Conservation (phyloP, 2,329 filamentous ascomycete genomes). For the Pyrenochaeta sp. region DNA sequence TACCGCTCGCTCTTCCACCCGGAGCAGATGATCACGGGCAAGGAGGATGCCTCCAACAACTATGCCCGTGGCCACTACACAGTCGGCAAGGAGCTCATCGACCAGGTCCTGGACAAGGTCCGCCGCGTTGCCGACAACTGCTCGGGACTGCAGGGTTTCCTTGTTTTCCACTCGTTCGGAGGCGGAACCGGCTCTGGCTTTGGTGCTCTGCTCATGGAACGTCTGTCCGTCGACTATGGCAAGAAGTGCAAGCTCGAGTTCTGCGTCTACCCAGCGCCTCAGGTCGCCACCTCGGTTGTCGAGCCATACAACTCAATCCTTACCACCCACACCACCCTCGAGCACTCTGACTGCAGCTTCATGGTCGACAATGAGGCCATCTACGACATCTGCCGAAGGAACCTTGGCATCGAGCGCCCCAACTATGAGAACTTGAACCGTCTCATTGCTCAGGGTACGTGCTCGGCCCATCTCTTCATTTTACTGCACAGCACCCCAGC, state of each 20-base stretch:
- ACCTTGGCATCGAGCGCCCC: slow-evolving; percentile 95
- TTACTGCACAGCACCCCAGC: slow-evolving; percentile 1
- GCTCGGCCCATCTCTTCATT: not conserved
- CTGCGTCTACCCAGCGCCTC: slow-evolving; percentile 97
- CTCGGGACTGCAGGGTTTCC: slow-evolving; percentile 96
- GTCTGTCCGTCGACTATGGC: slow-evolving; percentile 97
- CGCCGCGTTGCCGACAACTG: slow-evolving; percentile 96
- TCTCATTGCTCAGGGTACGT: slow-evolving; percentile 89
- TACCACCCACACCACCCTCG: slow-evolving; percentile 97
- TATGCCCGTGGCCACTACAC: slow-evolving; percentile 99
- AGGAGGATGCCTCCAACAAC: slow-evolving; percentile 99
- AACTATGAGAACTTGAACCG: slow-evolving; percentile 99
- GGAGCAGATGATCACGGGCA: slow-evolving; percentile 99
- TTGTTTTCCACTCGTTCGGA: slow-evolving; percentile 99
- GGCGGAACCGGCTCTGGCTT: slow-evolving; percentile 99
- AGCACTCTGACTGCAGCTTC: slow-evolving; percentile 99
- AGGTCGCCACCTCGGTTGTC: slow-evolving; percentile 96
- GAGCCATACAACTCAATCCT: slow-evolving; percentile 99
- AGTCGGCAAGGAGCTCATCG: slow-evolving; percentile 98
- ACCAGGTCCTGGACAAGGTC: slow-evolving; percentile 97
- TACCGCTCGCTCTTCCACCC: slow-evolving; percentile 99
- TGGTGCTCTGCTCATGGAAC: slow-evolving; percentile 98
- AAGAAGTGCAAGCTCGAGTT: slow-evolving; percentile 99
- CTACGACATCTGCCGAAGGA: slow-evolving; percentile 98
- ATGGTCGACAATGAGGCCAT: slow-evolving; percentile 99